These are phyloP conservation scores for Dactylonectria macrodidyma DNA, from an alignment of 2,329 filamentous ascomycete genomes.

Conservation along the genomic window DNA sequence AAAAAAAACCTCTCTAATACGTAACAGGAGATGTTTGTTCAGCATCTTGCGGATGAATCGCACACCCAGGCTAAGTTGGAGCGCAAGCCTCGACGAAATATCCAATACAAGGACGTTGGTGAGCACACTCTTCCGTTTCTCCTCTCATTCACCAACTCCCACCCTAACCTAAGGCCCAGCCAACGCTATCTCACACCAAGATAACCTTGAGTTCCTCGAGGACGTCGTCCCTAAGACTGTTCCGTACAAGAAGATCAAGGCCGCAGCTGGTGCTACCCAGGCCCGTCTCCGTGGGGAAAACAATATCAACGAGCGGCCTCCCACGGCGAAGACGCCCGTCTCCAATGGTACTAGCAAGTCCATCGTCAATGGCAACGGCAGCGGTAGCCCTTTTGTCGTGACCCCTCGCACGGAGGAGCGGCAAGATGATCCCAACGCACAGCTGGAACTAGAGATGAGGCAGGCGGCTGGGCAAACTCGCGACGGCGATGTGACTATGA, in stretches of 20 bases:
- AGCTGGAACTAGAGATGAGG: constrained; percentile 69
- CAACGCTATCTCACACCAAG: constrained; percentile 86
- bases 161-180: constrained; percentile 65
- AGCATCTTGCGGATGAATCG: constrained; percentile 88
- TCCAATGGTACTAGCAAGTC: constrained; percentile 49
- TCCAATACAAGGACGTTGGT: constrained; percentile 97
- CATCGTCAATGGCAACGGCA: constrained; percentile 52
- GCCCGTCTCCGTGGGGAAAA: constrained; percentile 61
- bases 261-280: constrained; percentile 66
- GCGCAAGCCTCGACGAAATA: constrained; percentile 90
- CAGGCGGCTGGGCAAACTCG: constrained; percentile 57
- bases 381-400: constrained; percentile 38
- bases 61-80: constrained; percentile 93
- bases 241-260: constrained; percentile 85
- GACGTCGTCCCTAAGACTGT: constrained; percentile 92
- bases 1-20: constrained; percentile 21
- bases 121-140: constrained; percentile 46
- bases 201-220: constrained; percentile 94
- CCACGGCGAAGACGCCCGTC: constrained; percentile 33
- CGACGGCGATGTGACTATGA: constrained; percentile 74
- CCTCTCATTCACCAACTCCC: not conserved
- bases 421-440: constrained; percentile 64
- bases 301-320: constrained; percentile 44
- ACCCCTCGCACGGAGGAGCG: constrained; percentile 44
- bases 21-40: constrained; percentile 92